Evolutionary conservation across 805 yeast genomes (phyloP), one percentile per base, ranked within the genome.

Genomic region (Hemisphaericaspora nanyangensis): DNA sequence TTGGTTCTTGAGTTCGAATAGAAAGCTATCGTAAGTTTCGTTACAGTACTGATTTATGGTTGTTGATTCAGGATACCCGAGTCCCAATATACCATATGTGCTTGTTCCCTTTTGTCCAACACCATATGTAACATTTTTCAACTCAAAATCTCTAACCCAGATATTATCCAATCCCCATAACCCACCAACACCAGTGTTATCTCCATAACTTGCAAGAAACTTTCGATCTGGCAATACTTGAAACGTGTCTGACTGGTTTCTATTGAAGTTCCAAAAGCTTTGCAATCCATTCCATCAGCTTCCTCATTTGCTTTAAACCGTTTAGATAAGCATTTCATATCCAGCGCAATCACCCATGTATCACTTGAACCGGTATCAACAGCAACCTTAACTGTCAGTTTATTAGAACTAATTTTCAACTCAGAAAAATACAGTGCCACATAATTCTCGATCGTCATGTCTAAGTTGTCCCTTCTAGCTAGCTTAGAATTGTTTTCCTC

Each of bases 231-330:
- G n/a, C n/a, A n/a, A n/a, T n/a, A n/a, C 39, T 1, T 45, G 17
- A 46, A 56, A 72, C 5, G 70, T 43, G 2, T 58, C 37, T 1
- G 77, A 71, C 3, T 40, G 29, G 3, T 47, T 40, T 2, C 49
- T 32, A 39, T 63, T 51, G 42, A 68, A 72, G 4, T 72, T 59
- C 10, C 77, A 76, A 39, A n/a, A n/a, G n/a, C n/a, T 55, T 67
- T n/a, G 36, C 12, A 2, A 49, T 32, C 52, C 78, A 72, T n/a
- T n/a, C n/a, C n/a, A n/a, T n/a, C n/a, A n/a, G n/a, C n/a, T n/a
- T n/a, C n/a, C n/a, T n/a, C n/a, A n/a, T n/a, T n/a, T n/a, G n/a
- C n/a, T n/a, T n/a, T n/a, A n/a, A n/a, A n/a, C n/a, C n/a, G n/a
- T n/a, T n/a, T 7, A 34, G 28, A 25, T 25, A 25, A n/a, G n/a